phyloP scores from a whole-genome alignment of 306 rosid species.

The Fagus crenata region DNA sequence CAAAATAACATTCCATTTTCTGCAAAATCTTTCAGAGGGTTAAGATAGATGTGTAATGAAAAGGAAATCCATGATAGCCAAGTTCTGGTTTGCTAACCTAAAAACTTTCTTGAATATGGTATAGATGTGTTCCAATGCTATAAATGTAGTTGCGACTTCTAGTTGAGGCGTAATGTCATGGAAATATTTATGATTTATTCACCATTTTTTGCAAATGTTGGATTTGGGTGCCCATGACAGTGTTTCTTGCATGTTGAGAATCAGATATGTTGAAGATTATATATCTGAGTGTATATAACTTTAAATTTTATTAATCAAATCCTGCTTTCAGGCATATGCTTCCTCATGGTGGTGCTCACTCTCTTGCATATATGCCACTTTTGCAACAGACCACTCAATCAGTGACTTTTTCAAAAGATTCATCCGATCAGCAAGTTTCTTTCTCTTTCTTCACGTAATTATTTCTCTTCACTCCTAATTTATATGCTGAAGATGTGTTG shows the following conservation, averaged over 20 bases:
- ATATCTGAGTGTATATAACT: not conserved
- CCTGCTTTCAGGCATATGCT: not conserved
- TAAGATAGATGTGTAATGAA: not conserved
- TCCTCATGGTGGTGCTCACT: too few relatives aligned
- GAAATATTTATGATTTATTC: not conserved
- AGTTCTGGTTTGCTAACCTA: not conserved
- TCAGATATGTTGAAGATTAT: not conserved
- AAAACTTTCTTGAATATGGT: not conserved
- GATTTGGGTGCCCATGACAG: not conserved
- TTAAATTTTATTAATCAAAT: not conserved
- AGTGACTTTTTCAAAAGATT: slow-evolving; percentile 43
- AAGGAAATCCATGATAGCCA: not conserved
- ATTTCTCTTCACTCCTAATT: not conserved
- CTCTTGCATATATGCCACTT: too few relatives aligned
- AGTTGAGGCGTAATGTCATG: not conserved
- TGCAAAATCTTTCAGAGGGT: not conserved
- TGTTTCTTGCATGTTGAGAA: not conserved
- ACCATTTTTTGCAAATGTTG: not conserved
- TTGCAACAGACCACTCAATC: too few relatives aligned
- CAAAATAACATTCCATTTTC: not conserved
- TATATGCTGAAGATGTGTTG: slow-evolving; percentile 13
- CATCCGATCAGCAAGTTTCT: slow-evolving; percentile 59
- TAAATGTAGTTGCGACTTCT: not conserved
- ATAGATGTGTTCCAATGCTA: not conserved
- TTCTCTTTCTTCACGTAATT: slow-evolving; percentile 8